Base-by-base conservation (phyloP, 2,329 filamentous ascomycete species). In the Colletotrichum camelliae region DNA sequence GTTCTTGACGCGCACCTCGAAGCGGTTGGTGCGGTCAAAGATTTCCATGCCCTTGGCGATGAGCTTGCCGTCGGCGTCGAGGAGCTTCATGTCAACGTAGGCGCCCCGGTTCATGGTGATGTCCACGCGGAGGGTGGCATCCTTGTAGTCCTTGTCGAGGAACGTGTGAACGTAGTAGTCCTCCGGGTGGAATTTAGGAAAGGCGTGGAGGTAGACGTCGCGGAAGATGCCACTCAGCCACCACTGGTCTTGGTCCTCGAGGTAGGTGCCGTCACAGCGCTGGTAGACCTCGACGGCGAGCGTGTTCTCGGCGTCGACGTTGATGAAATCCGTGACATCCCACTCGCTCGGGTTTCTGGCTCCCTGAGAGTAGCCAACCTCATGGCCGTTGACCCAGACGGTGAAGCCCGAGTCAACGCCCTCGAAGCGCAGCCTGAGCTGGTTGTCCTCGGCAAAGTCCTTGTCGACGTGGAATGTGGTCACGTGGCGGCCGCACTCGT, bases 381-480 rank as follows among this genome's bases (percentile, higher is more conserved):
- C 86, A 13, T 86, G 83, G 0, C 93, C 92, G 79, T 96, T 95
- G 5, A 96, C 81, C 89, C 91, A 95, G 2, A 95, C 86, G 78
- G 93, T 91, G 77, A 94, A 95, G 0, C 93, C 91, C 60, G 92
- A 91, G 80, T 95, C 94, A 0, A 95, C 93, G 0, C 94, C 94
- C 78, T 95, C 94, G 74, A 95, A 95, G 5, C 93, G 87, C 6
- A 96, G 84, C n/a, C 93, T 86, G 16, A 94, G 86, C 78, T 94
- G 92, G 31, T 88, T 83, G 6, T 84, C 85, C n/a, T 85, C 83
- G 43, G 43, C 43, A 65, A 87, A 89, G 8, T 85, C 79, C 5
- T 86, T 79, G 0, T 88, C 88, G 0, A 93, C 85, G 0, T 82
- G 80, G 81, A 95, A 94, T 9, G 83, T 85, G 2, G 87, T 90